Conservation (phyloP, 2,329 filamentous ascomycete species). For the Trichoderma breve region DNA sequence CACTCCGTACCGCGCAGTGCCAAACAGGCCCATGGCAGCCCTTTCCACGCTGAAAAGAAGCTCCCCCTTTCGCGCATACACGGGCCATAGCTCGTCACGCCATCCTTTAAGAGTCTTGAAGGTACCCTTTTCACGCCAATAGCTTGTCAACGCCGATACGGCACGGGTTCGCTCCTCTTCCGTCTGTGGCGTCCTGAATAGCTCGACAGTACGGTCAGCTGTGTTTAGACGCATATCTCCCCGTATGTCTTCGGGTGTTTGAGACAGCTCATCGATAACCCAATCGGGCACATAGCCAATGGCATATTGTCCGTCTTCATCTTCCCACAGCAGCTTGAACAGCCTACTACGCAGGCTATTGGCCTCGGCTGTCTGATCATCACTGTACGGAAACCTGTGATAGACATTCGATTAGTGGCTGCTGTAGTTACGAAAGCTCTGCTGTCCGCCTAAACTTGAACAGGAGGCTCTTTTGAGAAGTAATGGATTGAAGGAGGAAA, state of each 20-base stretch:
- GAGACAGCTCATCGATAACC: conserved; percentile 49
- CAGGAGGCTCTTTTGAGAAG: not conserved
- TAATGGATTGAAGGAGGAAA: not conserved
- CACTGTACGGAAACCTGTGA: conserved; percentile 72
- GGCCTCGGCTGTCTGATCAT: conserved; percentile 56
- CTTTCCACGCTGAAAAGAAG: conserved; percentile 75
- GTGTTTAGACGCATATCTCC: conserved; percentile 62
- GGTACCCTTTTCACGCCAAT: conserved; percentile 66
- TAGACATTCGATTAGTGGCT: not conserved
- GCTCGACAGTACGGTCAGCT: conserved; percentile 58
- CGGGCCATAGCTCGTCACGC: conserved; percentile 77
- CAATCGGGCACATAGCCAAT: conserved; percentile 60
- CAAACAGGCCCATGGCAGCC: conserved; percentile 70
- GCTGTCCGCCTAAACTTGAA: not conserved
- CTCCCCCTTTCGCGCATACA: conserved; percentile 64
- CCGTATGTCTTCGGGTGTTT: conserved; percentile 49
- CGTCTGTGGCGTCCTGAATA: conserved; percentile 54
- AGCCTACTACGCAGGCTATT: conserved; percentile 57
- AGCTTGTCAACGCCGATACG: conserved; percentile 55
- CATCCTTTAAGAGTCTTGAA: conserved; percentile 77
- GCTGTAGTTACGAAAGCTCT: not conserved
- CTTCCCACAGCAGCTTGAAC: conserved; percentile 63
- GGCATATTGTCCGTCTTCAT: conserved; percentile 60
- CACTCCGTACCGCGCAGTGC: conserved; percentile 73
- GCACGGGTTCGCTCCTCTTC: conserved; percentile 61